Base-by-base conservation (phyloP, 2,329 filamentous ascomycete species). In the Colletotrichum lindemuthianum region DNA sequence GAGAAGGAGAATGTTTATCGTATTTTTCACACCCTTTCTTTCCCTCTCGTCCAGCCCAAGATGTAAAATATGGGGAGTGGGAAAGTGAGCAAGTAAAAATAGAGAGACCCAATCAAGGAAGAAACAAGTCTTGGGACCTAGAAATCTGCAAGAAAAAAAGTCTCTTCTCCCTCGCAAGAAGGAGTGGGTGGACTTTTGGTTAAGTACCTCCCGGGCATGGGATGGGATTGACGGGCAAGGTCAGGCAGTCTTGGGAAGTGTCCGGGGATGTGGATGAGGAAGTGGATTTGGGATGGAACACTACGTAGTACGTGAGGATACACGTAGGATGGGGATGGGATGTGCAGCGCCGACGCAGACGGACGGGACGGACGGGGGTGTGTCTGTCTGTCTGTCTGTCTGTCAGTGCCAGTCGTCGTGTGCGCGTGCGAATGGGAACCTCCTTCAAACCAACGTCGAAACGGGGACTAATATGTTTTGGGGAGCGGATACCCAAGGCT, bases 381-480 rank as follows among this genome's bases (percentile, higher is more conserved):
- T 24, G 24, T 24, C 24, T 24, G 24, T 24, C 24, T 24, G 24
- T 24, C 24, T 24, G 24, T 24, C 24, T 24, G 24, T 24, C 24
- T 24, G 24, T 24, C 24, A 24, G 56, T 56, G 53, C 32, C 32
- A 44, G 64, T 66, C 50, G 61, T 61, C 50, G 61, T 61, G 65
- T 67, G 43, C 58, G 61, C 57, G 53, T 65, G 59, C 58, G 53
- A 63, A 60, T 65, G 53, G 60, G 53, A 57, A 67, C 45, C 67
- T 67, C 67, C 67, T 68, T 67, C 67, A 68, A 67, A 68, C 67
- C 60, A 63, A 61, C 56, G 47, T 66, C 63, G 63, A 66, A 66
- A 66, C 63, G 33, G 61, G 59, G 57, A 45, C 54, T 57, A 49
- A 57, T 34, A 57, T 57, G 1, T 33, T 57, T 57, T 57, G 44